phyloP scores from a whole-genome alignment of 768 basidiomycete genomes.

The Boletus rubescentipes region DNA sequence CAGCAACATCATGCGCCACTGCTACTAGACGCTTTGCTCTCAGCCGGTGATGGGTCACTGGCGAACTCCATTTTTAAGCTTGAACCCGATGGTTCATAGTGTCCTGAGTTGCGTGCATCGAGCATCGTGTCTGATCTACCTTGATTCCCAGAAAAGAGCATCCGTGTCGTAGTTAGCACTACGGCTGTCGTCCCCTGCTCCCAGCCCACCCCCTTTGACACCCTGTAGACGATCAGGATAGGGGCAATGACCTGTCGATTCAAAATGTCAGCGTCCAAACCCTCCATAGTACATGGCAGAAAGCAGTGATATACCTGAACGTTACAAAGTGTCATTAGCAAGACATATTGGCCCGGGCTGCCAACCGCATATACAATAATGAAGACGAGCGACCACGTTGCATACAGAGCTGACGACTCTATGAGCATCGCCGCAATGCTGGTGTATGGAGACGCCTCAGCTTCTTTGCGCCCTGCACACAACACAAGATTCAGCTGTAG shows the following conservation, averaged over 20 bases:
- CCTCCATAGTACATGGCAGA: no score
- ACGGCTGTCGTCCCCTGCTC: background rate
- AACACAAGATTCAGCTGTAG: no score
- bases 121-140: no score
- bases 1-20: no score
- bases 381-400: background rate
- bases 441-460: background rate
- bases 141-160: no score
- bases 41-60: no score
- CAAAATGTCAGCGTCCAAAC: background rate
- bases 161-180: no score
- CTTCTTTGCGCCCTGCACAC: no score
- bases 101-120: no score
- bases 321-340: background rate
- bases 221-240: background rate
- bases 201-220: background rate
- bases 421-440: background rate
- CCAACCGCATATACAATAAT: background rate
- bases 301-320: background rate
- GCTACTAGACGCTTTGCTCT: no score
- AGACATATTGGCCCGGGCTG: background rate
- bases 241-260: background rate
- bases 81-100: no score
- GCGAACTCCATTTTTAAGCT: no score
- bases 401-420: background rate